Base-by-base conservation (phyloP, 257 asterid species). In the Salvia hispanica region DNA sequence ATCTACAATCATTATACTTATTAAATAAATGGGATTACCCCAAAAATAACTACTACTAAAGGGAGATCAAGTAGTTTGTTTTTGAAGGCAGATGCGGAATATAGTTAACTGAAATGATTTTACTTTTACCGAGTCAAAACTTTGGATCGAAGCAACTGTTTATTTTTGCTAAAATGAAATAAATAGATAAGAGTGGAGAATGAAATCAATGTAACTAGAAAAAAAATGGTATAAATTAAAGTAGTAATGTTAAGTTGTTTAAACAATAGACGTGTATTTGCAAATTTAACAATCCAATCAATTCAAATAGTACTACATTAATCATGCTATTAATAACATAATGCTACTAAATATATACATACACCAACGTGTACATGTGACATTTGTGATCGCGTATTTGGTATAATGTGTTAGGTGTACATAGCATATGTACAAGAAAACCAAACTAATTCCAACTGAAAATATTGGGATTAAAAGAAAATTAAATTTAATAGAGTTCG, bases 131-230 rank as follows among this genome's bases (percentile, higher is more conserved):
- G 25, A 57, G 72, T 72, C 77, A 57, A 57, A 63, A 56, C 79
- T 69, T 75, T 58, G 2, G 15, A 60, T 6, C 64, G 12, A 75
- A 75, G 79, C 39, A 69, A 75, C 75, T 69, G 15, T 45, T 25
- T 25, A 25, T 25, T 25, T 25, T 25, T 25, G 31, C 31, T 25
- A 25, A 25, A 25, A 25, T 25, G 31, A 25, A 25, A 25, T 2
- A 25, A 25, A 25, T 25, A 25, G 31, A 2, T 13, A 47, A 25
- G 31, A 25, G 13, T 46, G 51, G 16, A 13, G 15, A 46, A 51
- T 51, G 6, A 52, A 52, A 52, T 52, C n/a, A 11, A 16, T 51
- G 33, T 13, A 6, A 16, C 13, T 52, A 0, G 7, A n/a, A 14
- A 25, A 25, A 25, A 1, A 25, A 47, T n/a, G 6, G 9, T 21